Conservation (phyloP, 345 rosid species). For the Camelina sativa region DNA sequence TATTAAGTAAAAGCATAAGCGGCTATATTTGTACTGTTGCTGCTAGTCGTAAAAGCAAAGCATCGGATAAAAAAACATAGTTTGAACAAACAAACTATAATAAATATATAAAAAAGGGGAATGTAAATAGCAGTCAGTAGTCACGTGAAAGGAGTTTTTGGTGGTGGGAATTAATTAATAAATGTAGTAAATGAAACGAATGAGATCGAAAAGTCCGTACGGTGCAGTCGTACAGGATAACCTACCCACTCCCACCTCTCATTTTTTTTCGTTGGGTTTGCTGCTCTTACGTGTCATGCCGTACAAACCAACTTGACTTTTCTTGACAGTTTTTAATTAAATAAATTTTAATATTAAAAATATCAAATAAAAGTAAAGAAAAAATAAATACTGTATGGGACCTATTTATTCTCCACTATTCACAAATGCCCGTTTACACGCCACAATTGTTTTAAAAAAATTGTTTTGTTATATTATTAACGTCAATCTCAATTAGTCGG, state of each 20-base stretch:
- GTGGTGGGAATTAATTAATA: background rate
- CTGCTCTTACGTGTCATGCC: constrained; percentile 44
- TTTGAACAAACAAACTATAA: too few relatives aligned
- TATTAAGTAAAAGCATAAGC: too few relatives aligned
- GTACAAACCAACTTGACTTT: constrained; percentile 45
- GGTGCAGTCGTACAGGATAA: constrained; percentile 39
- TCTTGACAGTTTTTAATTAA: constrained; percentile 6
- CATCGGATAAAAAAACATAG: background rate
- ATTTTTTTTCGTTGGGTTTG: background rate
- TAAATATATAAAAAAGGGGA: background rate
- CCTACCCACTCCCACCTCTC: constrained; percentile 24
- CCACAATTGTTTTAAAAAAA: background rate
- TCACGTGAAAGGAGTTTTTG: constrained; percentile 40
- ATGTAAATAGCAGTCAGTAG: background rate
- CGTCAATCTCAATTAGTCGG: background rate
- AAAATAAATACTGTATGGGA: background rate
- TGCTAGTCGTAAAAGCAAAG: background rate
- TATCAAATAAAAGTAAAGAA: background rate
- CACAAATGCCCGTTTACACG: background rate
- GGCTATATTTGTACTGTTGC: too few relatives aligned
- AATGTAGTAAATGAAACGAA: background rate
- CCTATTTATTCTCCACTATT: constrained; percentile 16
- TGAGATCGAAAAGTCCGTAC: constrained; percentile 31
- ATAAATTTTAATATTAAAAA: background rate
- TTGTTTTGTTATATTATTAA: background rate